A percentile compares a stretch with the other conserved stretches of the same genome.
Conservation (phyloP, 192 early-diverging fungal species). For the Backusella australiensis region DNA sequence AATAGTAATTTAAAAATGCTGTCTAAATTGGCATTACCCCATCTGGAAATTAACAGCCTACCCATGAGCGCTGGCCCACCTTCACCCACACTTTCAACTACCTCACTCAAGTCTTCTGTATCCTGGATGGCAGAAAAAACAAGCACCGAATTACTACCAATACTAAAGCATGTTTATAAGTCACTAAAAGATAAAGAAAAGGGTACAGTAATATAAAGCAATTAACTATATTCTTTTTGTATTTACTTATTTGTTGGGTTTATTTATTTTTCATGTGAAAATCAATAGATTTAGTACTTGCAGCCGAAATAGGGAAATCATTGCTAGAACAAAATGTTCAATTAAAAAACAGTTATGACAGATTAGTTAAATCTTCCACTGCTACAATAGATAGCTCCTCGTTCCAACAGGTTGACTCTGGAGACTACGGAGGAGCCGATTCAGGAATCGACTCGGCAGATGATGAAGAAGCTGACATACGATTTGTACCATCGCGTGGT, state of each 20-base stretch:
- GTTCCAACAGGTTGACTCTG: neutral
- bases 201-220: slow-evolving; percentile 22
- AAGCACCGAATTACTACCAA: slow-evolving; percentile 31
- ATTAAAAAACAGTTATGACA: slow-evolving; percentile 42
- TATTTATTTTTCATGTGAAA: slow-evolving; percentile 19
- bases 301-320: slow-evolving; percentile 49
- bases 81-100: slow-evolving; percentile 36
- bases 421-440: slow-evolving; percentile 1
- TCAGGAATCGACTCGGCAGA: slow-evolving; percentile 7
- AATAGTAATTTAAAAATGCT: neutral
- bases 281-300: slow-evolving; percentile 38
- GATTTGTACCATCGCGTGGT: slow-evolving; percentile 14
- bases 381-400: neutral
- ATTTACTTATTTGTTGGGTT: neutral
- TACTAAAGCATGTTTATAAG: slow-evolving; percentile 40
- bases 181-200: slow-evolving; percentile 38
- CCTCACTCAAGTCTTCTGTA: slow-evolving; percentile 36
- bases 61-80: slow-evolving; percentile 16
- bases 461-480: slow-evolving; percentile 10
- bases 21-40: neutral
- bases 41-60: neutral
- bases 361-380: slow-evolving; percentile 16
- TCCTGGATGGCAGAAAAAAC: slow-evolving; percentile 40
- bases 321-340: slow-evolving; percentile 43
- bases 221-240: neutral